phyloP scores from a whole-genome alignment of 805 yeast species.

The Scheffersomyces lignosus region DNA sequence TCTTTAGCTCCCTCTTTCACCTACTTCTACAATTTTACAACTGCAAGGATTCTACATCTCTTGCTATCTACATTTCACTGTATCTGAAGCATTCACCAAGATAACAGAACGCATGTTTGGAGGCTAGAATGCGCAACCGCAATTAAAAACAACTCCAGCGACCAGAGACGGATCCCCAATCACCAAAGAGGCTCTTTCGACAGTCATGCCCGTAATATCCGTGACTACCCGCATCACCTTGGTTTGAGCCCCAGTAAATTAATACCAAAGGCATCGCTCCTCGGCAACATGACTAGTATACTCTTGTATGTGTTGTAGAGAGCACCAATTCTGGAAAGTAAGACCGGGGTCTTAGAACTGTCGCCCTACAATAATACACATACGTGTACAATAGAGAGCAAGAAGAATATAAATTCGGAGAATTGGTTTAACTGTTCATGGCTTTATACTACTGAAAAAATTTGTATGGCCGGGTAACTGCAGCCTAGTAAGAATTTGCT shows the following conservation, averaged over 20 bases:
- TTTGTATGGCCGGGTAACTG: conserved; percentile 27
- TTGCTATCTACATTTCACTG: too few relatives aligned
- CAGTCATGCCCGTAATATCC: conserved; percentile 43
- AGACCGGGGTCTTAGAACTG: conserved; percentile 23
- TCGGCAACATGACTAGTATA: conserved; percentile 30
- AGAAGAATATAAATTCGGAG: conserved; percentile 11
- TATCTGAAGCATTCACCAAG: too few relatives aligned
- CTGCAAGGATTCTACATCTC: too few relatives aligned
- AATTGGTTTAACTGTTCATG: too few relatives aligned
- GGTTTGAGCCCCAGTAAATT: too few relatives aligned
- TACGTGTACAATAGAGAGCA: conserved; percentile 43
- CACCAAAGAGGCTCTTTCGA: too few relatives aligned
- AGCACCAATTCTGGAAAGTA: conserved; percentile 39
- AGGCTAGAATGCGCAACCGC: conserved; percentile 44
- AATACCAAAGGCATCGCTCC: neutral
- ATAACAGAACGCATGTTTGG: conserved; percentile 42
- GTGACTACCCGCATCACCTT: conserved; percentile 34
- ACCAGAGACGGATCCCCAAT: neutral
- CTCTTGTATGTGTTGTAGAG: conserved; percentile 53
- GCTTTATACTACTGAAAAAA: conserved; percentile 9
- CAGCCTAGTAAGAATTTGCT: too few relatives aligned
- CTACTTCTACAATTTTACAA: too few relatives aligned
- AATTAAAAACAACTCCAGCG: conserved; percentile 13
- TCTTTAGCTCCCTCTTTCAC: too few relatives aligned
- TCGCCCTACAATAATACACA: conserved; percentile 53